Base-by-base conservation (phyloP, 2,329 filamentous ascomycete genomes). In the Chalara sp. region DNA sequence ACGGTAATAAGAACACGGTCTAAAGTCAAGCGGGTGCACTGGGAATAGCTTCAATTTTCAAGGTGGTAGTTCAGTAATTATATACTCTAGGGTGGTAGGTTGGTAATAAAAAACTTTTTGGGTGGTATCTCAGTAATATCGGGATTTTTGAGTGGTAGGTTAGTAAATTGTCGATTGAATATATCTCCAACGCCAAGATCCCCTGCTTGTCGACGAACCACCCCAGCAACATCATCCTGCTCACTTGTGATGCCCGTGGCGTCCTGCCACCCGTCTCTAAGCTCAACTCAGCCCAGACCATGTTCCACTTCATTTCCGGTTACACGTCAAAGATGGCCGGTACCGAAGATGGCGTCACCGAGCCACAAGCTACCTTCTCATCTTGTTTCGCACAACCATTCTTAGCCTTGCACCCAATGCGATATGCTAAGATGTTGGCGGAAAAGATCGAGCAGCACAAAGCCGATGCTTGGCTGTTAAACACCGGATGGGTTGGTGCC, bases 321-420 rank as follows among this genome's bases (percentile, higher is more conserved):
- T 99, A 99, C 81, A 99, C 93, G 58, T 97, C 92, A 68, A 99
- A 99, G 85, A 99, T 99, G 93, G 93, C 93, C 59, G 93, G 93
- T 66, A 99, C 93, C 35, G 93, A 99, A 76, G 89, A 96, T 60
- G 93, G 93, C 66, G 84, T 99, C 59, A 95, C 88, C 7, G 93
- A 99, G 76, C 93, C 93, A 58, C 89, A 97, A 75, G 93, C 93
- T 29, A 99, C 93, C 65, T 99, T 99, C 84, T 97, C 91, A 30
- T 95, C 91, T 48, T 99, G 93, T 83, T 99, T 99, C 74, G 93
- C 93, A 50, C 93, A 99, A 76, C 93, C 93, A 56, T 99, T 99
- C 89, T 78, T 99, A 65, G 93, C 93, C 41, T 85, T 99, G 53
- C 93, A 99, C 80, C 93, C 93, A 65, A 99, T 99, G 93, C 87